Evolutionary conservation across 2,329 filamentous ascomycete species (phyloP), one percentile per base, ranked within the genome.

Genomic region (Fusarium clavum): DNA sequence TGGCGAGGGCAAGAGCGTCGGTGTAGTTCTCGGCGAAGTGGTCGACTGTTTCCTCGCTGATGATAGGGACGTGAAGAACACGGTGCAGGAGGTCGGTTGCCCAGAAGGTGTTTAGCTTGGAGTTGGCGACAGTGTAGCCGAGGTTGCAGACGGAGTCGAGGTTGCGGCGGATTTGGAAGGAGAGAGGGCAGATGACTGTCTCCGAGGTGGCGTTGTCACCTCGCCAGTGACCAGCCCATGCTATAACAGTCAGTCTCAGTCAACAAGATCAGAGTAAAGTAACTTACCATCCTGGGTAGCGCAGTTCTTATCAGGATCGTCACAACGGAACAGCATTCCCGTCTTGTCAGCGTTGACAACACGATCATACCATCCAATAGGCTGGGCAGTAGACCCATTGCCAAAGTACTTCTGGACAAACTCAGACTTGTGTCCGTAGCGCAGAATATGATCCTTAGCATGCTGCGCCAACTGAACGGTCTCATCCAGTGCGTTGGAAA

Each of bases 391-490:
- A 6, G 88, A 82, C 2, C 82, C 82, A 55, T 87, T 83, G 47
- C 90, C 89, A 75, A 92, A 92, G 80, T 92, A 92, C 80, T 90
- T 91, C 55, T 81, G 81, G 75, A 88, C 89, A 62, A 91, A 84
- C 22, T 84, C 81, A 12, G 88, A 91, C 27, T 83, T 80, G 78
- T 85, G 83, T 32, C 89, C 88, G 71, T 82, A 86, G 48, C 83
- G 83, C 16, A 88, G 83, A 53, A 90, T 84, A 74, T 92, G 90
- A 43, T 90, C 84, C 63, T 85, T 86, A 9, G 90, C 90, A 73
- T 91, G 88, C 54, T 83, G 77, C 10, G 87, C 88, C 6, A 92
- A 81, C 54, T 79, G 76, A 41, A 90, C 78, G 7, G 88, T 83
- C 76, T 92, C 90, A 20, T 85, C 80, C 1, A 93, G 81, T 8